Conservation (phyloP, 1,284 basidiomycete species). For the Blastosporella zonata region DNA sequence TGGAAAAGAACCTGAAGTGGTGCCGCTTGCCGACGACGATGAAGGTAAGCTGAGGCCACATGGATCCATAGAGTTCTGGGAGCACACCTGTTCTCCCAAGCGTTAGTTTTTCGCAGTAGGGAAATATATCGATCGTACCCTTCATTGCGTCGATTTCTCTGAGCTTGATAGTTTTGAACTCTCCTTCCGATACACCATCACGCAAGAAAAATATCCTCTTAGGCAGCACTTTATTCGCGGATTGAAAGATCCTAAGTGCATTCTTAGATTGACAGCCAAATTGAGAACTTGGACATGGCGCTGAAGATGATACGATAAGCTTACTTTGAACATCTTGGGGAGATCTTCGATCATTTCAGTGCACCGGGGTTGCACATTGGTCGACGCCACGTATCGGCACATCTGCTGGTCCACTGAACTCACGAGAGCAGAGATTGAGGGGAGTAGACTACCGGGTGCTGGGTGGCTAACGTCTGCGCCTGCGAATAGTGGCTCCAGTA, state of each 20-base stretch:
- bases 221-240: constrained; percentile 15
- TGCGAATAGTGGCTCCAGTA: no score
- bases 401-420: constrained; percentile 29
- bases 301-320: background rate
- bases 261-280: background rate
- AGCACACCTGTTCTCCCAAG: constrained; percentile 3
- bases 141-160: constrained; percentile 28
- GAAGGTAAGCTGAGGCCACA: constrained; percentile 28
- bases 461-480: constrained; percentile 44
- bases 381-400: constrained; percentile 31
- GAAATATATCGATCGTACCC: constrained; percentile 19
- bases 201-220: constrained; percentile 31
- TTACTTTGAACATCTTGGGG: constrained; percentile 38
- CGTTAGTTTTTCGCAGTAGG: background rate
- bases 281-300: background rate
- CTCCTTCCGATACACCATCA: constrained; percentile 41
- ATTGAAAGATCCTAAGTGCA: constrained; percentile 11
- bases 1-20: constrained; percentile 37
- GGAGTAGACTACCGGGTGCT: constrained; percentile 30
- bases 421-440: constrained; percentile 37
- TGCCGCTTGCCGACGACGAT: constrained; percentile 41
- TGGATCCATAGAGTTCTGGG: constrained; percentile 6
- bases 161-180: constrained; percentile 29
- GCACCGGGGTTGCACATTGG: constrained; percentile 43
- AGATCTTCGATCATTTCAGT: constrained; percentile 51